Percentiles rank a stretch among this genome's conserved stretches.
These are phyloP conservation scores for Pythium aristosporum DNA, from an alignment of 352 stramenopile genomes.

Conservation along the genomic window DNA sequence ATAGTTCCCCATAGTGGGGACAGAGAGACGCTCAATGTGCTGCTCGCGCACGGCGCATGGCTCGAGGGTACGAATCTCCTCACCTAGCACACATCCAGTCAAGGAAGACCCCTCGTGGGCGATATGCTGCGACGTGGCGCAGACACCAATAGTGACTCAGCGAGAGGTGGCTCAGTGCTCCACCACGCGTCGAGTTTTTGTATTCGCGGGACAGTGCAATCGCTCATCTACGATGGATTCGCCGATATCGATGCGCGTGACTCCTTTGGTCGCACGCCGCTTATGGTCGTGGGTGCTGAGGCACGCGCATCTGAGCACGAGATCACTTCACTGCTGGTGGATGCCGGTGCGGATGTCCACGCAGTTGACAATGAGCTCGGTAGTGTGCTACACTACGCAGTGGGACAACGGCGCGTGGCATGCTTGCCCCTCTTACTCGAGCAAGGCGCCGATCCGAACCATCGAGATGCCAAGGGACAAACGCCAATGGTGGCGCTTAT, in stretches of 20 bases:
- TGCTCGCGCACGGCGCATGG: not conserved
- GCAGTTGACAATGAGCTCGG: not conserved
- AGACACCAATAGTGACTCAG: no score
- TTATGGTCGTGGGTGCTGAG: not conserved
- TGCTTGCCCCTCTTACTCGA: not conserved
- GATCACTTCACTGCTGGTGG: not conserved
- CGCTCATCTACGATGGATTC: not conserved
- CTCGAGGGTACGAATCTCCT: not conserved
- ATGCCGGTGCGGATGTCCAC: not conserved
- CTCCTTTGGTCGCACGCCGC: not conserved
- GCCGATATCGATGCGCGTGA: slow-evolving; percentile 2
- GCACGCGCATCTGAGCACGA: no score
- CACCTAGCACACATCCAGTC: not conserved
- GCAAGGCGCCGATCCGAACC: slow-evolving; percentile 4
- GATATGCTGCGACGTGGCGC: no score
- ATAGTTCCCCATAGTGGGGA: not conserved
- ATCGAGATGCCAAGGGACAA: not conserved
- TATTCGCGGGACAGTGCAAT: not conserved
- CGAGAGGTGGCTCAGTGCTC: no score
- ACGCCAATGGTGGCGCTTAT: not conserved
- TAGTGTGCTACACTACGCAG: not conserved
- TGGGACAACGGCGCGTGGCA: not conserved
- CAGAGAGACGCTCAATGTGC: not conserved
- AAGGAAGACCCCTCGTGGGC: no score
- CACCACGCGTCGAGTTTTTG: not conserved